A percentile compares a stretch with the other conserved stretches of the same genome.
phyloP scores from a whole-genome alignment of 495 filamentous ascomycete species.

The Pyronema omphalodes region DNA sequence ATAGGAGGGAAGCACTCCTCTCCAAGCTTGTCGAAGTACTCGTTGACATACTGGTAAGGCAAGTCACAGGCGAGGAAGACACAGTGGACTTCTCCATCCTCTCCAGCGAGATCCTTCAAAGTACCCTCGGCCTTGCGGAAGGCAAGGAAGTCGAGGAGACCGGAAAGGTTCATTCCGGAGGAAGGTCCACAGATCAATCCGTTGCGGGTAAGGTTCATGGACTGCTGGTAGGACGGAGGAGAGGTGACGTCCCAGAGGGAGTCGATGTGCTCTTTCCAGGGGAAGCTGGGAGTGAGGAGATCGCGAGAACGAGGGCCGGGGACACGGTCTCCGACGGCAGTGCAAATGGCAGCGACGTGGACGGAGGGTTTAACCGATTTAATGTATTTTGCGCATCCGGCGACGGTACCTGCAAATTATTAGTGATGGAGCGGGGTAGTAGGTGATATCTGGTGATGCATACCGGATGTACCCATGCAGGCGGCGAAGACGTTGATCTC shows the following conservation, averaged over 20 bases:
- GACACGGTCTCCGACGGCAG: slow-evolving; percentile 35
- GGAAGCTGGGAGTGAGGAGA: slow-evolving; percentile 36
- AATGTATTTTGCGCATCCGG: slow-evolving; percentile 37
- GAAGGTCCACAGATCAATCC: slow-evolving; percentile 43
- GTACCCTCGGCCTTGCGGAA: slow-evolving; percentile 31
- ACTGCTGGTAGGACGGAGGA: slow-evolving; percentile 34
- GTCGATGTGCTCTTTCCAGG: slow-evolving; percentile 38
- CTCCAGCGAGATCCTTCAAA: slow-evolving; percentile 29
- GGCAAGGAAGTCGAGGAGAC: slow-evolving; percentile 34
- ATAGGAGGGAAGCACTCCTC: slow-evolving; percentile 36
- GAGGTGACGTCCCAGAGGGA: slow-evolving; percentile 37
- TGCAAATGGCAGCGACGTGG: slow-evolving; percentile 35
- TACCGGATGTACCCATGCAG: slow-evolving; percentile 36
- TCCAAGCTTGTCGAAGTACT: slow-evolving; percentile 40
- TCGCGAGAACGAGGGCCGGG: slow-evolving; percentile 39
- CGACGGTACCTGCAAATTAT: slow-evolving; percentile 30
- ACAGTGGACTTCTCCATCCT: slow-evolving; percentile 32
- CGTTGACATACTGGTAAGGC: slow-evolving; percentile 43
- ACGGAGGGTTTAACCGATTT: slow-evolving; percentile 36
- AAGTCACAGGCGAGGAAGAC: slow-evolving; percentile 45
- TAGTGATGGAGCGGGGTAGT: not conserved
- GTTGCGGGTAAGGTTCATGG: slow-evolving; percentile 36
- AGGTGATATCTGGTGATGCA: not conserved
- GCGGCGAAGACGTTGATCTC: slow-evolving; percentile 41
- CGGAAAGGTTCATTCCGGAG: slow-evolving; percentile 39